Conservation (phyloP, 306 rosid species). For the Potentilla sterilis region DNA sequence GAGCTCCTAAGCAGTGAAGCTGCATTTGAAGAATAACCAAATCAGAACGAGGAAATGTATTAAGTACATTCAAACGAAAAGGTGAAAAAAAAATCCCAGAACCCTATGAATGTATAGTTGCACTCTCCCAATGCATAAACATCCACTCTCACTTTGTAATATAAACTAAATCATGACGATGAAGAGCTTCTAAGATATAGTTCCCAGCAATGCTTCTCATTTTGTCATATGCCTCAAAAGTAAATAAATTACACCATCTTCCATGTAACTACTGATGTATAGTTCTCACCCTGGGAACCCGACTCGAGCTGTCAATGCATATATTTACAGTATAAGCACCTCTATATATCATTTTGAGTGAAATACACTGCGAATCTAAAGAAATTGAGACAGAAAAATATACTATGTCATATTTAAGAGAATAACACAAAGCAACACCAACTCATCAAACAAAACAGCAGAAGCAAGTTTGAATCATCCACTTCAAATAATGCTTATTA, state of each 20-base stretch:
- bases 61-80: neutral
- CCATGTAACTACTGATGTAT: neutral
- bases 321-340: neutral
- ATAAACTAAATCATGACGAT: neutral
- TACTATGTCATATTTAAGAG: neutral
- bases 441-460: neutral
- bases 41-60: neutral
- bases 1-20: constrained; percentile 86
- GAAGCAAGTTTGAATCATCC: neutral
- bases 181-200: neutral
- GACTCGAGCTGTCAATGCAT: neutral
- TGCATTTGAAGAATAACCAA: constrained; percentile 29
- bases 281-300: neutral
- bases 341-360: neutral
- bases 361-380: neutral
- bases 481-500: neutral
- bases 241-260: neutral
- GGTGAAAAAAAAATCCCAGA: neutral
- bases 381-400: neutral
- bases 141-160: neutral
- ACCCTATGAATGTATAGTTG: neutral
- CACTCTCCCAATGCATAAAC: neutral
- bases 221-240: neutral
- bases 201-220: neutral
- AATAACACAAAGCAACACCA: neutral